A percentile compares a stretch with the other conserved stretches of the same genome.
phyloP scores from a whole-genome alignment of 139 green algal species.

The Micromonas commoda region DNA sequence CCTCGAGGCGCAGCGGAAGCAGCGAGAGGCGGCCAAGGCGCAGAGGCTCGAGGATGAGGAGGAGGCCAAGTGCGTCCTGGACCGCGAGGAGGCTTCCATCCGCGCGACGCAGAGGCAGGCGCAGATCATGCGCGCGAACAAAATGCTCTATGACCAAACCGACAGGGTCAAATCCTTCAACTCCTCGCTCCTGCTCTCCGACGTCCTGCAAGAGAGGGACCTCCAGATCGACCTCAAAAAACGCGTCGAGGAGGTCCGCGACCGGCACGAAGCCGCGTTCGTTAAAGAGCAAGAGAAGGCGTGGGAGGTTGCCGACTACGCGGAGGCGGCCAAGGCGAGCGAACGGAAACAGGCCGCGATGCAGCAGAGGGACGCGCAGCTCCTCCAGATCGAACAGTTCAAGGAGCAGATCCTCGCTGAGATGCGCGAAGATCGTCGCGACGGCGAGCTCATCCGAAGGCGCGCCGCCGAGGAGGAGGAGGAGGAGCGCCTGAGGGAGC shows the following conservation, averaged over 20 bases:
- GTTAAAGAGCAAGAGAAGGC: constrained; percentile 52
- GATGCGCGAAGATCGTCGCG: neutral
- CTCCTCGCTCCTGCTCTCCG: constrained; percentile 50
- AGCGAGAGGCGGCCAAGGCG: too few relatives aligned
- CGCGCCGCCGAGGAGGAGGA: neutral
- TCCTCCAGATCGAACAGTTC: constrained; percentile 57
- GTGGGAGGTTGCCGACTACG: constrained; percentile 55
- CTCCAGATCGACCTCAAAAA: constrained; percentile 55
- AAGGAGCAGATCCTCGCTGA: constrained; percentile 41
- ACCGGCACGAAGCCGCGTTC: constrained; percentile 51
- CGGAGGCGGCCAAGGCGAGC: constrained; percentile 52
- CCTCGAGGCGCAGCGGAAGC: too few relatives aligned
- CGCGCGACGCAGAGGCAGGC: constrained; percentile 43
- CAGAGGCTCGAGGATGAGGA: too few relatives aligned
- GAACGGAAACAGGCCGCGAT: constrained; percentile 41
- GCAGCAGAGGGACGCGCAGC: constrained; percentile 54
- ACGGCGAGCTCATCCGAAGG: neutral
- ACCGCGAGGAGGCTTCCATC: too few relatives aligned
- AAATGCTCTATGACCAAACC: constrained; percentile 65
- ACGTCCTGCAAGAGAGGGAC: constrained; percentile 59
- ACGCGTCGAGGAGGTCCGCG: constrained; percentile 35
- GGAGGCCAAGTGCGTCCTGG: too few relatives aligned
- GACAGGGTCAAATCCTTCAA: constrained; percentile 55
- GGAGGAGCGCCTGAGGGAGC: constrained; percentile 1
- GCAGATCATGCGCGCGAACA: constrained; percentile 65